Base-by-base conservation (phyloP, 257 asterid species). In the Osmanthus fragrans region DNA sequence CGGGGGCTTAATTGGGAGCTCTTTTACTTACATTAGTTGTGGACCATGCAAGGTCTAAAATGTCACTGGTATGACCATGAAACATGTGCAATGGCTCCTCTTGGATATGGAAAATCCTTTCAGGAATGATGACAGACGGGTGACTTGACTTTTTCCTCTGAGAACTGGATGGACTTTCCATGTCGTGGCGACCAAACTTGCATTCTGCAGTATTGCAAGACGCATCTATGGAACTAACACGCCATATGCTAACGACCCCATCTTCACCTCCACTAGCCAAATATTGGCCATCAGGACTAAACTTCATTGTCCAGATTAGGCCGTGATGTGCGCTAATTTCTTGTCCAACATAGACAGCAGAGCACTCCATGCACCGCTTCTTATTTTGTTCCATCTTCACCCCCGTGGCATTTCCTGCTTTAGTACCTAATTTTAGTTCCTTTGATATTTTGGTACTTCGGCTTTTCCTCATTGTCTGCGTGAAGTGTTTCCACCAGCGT, bases 231-330 rank as follows among this genome's bases (percentile, higher is more conserved):
- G 39, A 76, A 6, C 82, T 73, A 30, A 90, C 89, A 25, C 86
- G 82, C 97, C 97, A 90, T 45, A 94, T 42, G 45, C 94, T 89
- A 73, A 94, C 89, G 1, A 91, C 74, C 37, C 98, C 97, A 51
- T 94, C 97, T 81, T 86, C 96, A 56, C 98, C 97, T 0, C 93
- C 97, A 77, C 90, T 92, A 11, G 98, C 97, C 63, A 94, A 72
- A 87, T 79, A 91, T 23, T 82, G 80, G 9, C 97, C 94, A 72
- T 94, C 94, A 0, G 93, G 94, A 49, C 98, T 92, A 64, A 91
- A 92, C 86, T 89, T 91, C 97, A 94, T 87, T 1, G 94, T 79
- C 93, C 89, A 76, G 39, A 94, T 90, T 29, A 76, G 79, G 23
- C 97, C 97, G 0, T 73, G 58, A 56, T 94, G 98, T 32, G 94